Evolutionary conservation across 2,329 filamentous ascomycete species (phyloP).

Genomic region (Grosmannia huntii): DNA sequence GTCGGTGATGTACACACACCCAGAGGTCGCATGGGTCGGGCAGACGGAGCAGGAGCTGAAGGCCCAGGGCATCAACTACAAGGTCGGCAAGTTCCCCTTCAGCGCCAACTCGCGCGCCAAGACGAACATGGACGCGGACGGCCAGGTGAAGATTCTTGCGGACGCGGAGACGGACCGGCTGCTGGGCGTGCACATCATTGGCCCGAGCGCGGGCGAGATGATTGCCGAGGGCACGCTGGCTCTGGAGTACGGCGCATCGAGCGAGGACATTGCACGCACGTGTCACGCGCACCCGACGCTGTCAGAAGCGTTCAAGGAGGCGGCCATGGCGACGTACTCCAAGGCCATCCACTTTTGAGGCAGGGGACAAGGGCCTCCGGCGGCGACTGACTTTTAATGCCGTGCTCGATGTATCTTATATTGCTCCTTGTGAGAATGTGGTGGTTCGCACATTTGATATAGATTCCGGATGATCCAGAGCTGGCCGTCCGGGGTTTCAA

Average conservation of each 20-base stretch:
- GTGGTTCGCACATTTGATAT: neutral
- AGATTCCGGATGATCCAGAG: neutral
- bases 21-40: constrained; percentile 96
- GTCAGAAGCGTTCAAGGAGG: constrained; percentile 98
- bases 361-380: neutral
- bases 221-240: constrained; percentile 94
- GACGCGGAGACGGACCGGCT: constrained; percentile 95
- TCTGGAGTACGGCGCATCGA: constrained; percentile 90
- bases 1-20: constrained; percentile 98
- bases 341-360: constrained; percentile 90
- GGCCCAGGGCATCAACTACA: constrained; percentile 79
- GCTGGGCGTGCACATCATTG: constrained; percentile 91
- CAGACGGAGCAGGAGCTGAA: constrained; percentile 96
- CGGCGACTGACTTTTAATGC: neutral
- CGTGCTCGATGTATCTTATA: neutral
- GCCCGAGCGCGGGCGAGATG: constrained; percentile 95
- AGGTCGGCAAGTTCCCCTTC: constrained; percentile 90
- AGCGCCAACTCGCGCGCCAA: constrained; percentile 96
- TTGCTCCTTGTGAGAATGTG: neutral
- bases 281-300: constrained; percentile 95
- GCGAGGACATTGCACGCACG: constrained; percentile 87
- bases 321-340: constrained; percentile 91
- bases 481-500: neutral
- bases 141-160: constrained; percentile 91
- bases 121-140: constrained; percentile 94